A percentile compares a stretch with the other conserved stretches of the same genome.
These are phyloP conservation scores for Boletus reticuloceps DNA, from an alignment of 768 basidiomycete species.

Conservation along the genomic window DNA sequence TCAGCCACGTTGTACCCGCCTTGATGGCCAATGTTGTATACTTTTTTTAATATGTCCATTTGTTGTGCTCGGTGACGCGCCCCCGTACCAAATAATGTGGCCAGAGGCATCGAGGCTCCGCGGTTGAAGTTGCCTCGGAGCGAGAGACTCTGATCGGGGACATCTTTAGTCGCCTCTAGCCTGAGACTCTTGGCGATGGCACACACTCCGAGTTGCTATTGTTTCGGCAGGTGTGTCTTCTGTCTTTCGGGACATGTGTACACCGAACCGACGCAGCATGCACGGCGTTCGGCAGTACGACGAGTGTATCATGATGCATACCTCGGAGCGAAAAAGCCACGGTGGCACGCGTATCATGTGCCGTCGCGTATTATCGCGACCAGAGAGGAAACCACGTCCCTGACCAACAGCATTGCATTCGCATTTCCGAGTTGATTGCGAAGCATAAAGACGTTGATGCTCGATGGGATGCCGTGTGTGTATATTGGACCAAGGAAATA, in stretches of 20 bases:
- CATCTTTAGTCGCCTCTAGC: background rate
- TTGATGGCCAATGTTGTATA: too few species aligned
- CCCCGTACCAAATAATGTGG: background rate
- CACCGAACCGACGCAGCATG: background rate
- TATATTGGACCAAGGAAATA: background rate
- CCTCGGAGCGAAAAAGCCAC: conserved; percentile 13
- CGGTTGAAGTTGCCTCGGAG: background rate
- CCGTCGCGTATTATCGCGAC: background rate
- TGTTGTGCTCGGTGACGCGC: background rate
- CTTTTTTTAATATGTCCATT: conserved; percentile 8
- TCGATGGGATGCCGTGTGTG: background rate
- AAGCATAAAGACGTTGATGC: background rate
- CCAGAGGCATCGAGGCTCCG: background rate
- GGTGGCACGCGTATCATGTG: background rate
- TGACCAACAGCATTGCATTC: background rate
- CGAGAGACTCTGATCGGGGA: background rate
- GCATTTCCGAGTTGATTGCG: conserved; percentile 8
- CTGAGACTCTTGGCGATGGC: background rate
- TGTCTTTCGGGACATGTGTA: too few species aligned
- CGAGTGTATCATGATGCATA: too few species aligned
- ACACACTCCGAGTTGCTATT: too few species aligned
- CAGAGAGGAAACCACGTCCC: background rate
- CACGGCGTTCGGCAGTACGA: background rate
- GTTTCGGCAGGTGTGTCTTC: background rate
- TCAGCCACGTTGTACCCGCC: conserved; percentile 2